Percentiles rank a stretch among this genome's conserved stretches.
These are phyloP conservation scores for Purpureocillium takamizusanense DNA, from an alignment of 2,329 filamentous ascomycete genomes.

Conservation along the genomic window DNA sequence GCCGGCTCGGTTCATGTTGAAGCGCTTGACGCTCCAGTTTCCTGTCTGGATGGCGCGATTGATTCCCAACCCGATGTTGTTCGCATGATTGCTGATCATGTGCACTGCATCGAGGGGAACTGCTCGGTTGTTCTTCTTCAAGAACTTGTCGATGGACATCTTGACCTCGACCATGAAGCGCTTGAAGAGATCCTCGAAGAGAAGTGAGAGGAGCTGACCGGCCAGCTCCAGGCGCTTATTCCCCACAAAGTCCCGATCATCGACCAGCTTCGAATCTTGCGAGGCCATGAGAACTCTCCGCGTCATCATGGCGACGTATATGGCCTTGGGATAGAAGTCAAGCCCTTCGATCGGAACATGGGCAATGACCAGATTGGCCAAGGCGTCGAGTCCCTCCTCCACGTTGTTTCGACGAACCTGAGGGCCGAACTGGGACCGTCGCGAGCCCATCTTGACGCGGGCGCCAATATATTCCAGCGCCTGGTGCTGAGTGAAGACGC, in stretches of 20 bases:
- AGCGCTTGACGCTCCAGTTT: constrained; percentile 96
- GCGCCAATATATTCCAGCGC: constrained; percentile 86
- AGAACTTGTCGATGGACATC: constrained; percentile 85
- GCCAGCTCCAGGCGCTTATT: constrained; percentile 95
- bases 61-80: constrained; percentile 84
- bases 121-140: constrained; percentile 88
- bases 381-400: constrained; percentile 85
- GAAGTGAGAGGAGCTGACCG: constrained; percentile 81
- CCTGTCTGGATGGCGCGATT: constrained; percentile 94
- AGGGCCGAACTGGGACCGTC: constrained; percentile 43
- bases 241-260: constrained; percentile 95
- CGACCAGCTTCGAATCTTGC: constrained; percentile 79
- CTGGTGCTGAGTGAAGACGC: constrained; percentile 88
- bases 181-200: constrained; percentile 98
- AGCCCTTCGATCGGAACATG: constrained; percentile 87
- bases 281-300: constrained; percentile 92
- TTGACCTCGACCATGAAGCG: constrained; percentile 85
- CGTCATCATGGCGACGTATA: constrained; percentile 96
- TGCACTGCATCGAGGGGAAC: constrained; percentile 80
- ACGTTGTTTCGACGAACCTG: constrained; percentile 67
- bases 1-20: constrained; percentile 96
- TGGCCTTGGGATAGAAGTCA: constrained; percentile 93
- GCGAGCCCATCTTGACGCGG: constrained; percentile 78
- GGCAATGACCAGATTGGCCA: constrained; percentile 87
- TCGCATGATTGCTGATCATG: constrained; percentile 75